These are phyloP conservation scores for Nakazawaea ambrosiae DNA, from an alignment of 805 yeast species.

Conservation along the genomic window DNA sequence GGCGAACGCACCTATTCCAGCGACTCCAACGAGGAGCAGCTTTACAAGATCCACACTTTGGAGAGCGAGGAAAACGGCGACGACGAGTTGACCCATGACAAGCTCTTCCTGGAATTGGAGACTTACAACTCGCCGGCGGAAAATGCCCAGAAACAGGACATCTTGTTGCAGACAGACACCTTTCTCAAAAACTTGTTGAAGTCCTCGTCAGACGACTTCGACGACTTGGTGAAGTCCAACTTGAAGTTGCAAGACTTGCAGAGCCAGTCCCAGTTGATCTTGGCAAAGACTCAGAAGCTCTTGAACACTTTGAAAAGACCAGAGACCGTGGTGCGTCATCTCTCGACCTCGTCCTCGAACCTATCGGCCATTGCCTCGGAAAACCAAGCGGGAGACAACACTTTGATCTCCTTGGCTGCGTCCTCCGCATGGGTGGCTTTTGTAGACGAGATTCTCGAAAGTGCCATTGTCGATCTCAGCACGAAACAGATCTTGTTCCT, in stretches of 20 bases:
- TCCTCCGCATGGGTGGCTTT: conserved; percentile 8
- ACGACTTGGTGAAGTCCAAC: conserved; percentile 34
- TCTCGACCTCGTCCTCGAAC: neutral
- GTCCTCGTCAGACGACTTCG: conserved; percentile 9
- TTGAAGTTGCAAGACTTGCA: conserved; percentile 36
- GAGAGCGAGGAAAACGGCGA: conserved; percentile 14
- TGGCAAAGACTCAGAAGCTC: conserved; percentile 24
- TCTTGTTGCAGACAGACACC: conserved; percentile 55
- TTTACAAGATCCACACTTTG: conserved; percentile 12
- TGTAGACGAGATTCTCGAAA: conserved; percentile 1
- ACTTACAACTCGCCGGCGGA: conserved; percentile 14
- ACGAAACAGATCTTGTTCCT: conserved; percentile 1
- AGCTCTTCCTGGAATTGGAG: neutral
- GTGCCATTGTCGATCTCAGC: neutral
- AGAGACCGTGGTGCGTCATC: neutral
- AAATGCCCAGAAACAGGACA: conserved; percentile 38
- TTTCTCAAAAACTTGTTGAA: conserved; percentile 39
- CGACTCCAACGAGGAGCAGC: conserved; percentile 12
- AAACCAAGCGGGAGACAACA: neutral
- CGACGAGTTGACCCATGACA: neutral
- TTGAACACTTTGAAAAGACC: conserved; percentile 7
- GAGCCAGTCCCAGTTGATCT: conserved; percentile 29
- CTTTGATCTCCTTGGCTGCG: neutral
- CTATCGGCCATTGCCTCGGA: neutral
- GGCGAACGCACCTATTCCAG: conserved; percentile 17